Evolutionary conservation across 257 asterid species (phyloP), one percentile per base, ranked within the genome.

Genomic region (Solanum chilense): DNA sequence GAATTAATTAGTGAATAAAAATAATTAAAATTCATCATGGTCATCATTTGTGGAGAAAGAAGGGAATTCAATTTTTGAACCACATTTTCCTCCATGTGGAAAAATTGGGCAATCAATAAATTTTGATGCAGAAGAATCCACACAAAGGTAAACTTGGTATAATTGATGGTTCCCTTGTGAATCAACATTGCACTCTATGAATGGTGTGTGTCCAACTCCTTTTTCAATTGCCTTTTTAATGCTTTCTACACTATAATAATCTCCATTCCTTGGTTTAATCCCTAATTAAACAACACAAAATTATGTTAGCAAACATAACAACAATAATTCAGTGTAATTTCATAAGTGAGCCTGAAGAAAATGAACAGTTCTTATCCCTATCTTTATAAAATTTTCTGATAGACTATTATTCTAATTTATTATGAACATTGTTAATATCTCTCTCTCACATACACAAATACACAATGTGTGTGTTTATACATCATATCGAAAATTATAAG

Each of bases 151-250:
- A 15, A 94, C 96, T 44, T 94, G 96, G 70, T 87, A 93, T 1
- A 94, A 25, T 71, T 95, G 98, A 69, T 86, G 94, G 62, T 93
- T 94, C 9, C 93, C 91, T 6, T 91, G 83, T 76, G 88, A 15
- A 89, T 94, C 97, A 3, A 91, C 92, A 76, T 94, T 94, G 93
- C 98, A 95, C 52, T 95, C 93, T 52, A 95, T 81, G 90, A 76
- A 93, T 3, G 96, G 95, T 14, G 90, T 90, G 75, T 93, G 86
- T 7, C 98, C 98, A 1, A 92, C 33, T 1, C 93, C 97, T 41
- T 88, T 68, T 83, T 90, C 87, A 27, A 94, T 93, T 3, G 96
- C 98, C 0, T 89, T 73, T 85, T 92, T 94, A 66, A 95, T 89
- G 31, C 85, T 92, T 10, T 91, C 91, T 82, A 91, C 0, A 23